phyloP scores from a whole-genome alignment of 2,329 filamentous ascomycete species.

The Tolypocladium guangdongense region DNA sequence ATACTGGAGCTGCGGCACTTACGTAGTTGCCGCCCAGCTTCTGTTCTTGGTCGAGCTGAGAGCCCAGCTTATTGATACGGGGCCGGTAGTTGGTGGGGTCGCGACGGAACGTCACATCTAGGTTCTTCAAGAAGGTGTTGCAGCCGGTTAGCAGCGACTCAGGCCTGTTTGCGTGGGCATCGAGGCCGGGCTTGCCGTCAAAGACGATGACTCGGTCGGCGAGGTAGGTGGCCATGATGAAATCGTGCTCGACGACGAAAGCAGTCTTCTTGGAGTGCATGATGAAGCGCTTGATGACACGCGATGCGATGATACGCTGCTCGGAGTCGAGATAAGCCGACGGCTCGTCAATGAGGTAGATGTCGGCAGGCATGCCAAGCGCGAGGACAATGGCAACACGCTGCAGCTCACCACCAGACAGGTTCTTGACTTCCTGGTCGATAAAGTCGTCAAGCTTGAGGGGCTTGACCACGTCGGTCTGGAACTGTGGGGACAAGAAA shows the following conservation, averaged over 20 bases:
- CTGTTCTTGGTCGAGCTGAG: slow-evolving; percentile 96
- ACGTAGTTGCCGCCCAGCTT: slow-evolving; percentile 88
- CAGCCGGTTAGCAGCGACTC: slow-evolving; percentile 91
- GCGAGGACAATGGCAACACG: slow-evolving; percentile 96
- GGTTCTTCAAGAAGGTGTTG: slow-evolving; percentile 91
- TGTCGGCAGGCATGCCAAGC: slow-evolving; percentile 91
- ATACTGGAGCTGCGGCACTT: slow-evolving; percentile 27
- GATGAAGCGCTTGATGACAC: slow-evolving; percentile 99
- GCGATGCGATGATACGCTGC: slow-evolving; percentile 93
- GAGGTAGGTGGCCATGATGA: slow-evolving; percentile 78
- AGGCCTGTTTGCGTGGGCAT: slow-evolving; percentile 78
- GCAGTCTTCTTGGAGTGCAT: slow-evolving; percentile 99
- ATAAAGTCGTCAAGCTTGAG: slow-evolving; percentile 98
- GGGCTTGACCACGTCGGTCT: slow-evolving; percentile 99
- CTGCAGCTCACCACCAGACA: slow-evolving; percentile 98
- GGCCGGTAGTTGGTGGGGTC: slow-evolving; percentile 93
- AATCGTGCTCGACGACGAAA: slow-evolving; percentile 99
- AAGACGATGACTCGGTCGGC: slow-evolving; percentile 98
- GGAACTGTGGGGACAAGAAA: slow-evolving; percentile 95
- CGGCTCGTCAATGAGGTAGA: slow-evolving; percentile 97
- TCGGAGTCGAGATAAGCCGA: slow-evolving; percentile 97
- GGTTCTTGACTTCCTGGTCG: slow-evolving; percentile 97
- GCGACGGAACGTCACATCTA: slow-evolving; percentile 97
- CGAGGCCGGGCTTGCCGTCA: slow-evolving; percentile 81
- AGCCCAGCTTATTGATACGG: slow-evolving; percentile 95